These are phyloP conservation scores for Globisporangium lucens DNA, from an alignment of 352 stramenopile species.

Conservation along the genomic window DNA sequence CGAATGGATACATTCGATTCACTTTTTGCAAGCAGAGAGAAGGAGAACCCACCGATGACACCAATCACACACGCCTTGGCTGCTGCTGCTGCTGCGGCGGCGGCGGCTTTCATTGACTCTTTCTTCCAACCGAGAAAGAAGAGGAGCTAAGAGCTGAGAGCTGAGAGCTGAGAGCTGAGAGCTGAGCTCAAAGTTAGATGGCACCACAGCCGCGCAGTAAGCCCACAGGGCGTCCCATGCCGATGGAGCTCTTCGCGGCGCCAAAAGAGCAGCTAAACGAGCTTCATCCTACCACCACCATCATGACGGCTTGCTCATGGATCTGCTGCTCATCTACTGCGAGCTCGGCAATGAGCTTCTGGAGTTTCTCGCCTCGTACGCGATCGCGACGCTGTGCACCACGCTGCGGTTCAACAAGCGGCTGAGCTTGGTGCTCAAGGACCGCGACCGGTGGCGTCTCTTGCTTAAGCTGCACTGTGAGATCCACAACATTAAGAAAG, in stretches of 20 bases:
- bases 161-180: not conserved
- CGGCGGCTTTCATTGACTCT: not conserved
- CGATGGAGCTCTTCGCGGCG: not conserved
- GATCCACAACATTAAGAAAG: not conserved
- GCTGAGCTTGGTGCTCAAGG: not conserved
- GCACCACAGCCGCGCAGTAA: too few species aligned
- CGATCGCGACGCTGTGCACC: constrained; percentile 1
- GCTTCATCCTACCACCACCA: too few species aligned
- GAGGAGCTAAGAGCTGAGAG: not conserved
- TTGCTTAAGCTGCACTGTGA: constrained; percentile 14
- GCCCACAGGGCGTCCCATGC: not conserved
- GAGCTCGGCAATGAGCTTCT: constrained; percentile 18
- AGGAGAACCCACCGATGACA: not conserved
- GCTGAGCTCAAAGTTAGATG: not conserved
- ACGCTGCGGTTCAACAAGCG: constrained; percentile 6
- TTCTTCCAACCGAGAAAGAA: not conserved
- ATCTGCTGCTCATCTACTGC: constrained; percentile 1
- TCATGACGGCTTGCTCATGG: not conserved
- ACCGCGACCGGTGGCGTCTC: constrained; percentile 1
- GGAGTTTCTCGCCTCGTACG: constrained; percentile 9
- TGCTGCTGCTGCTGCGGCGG: not conserved
- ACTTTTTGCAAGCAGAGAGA: not conserved
- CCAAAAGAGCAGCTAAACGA: not conserved
- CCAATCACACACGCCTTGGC: not conserved
- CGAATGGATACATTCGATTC: not conserved